Conservation (phyloP, 768 basidiomycete species). For the Pulveroboletus sp. region DNA sequence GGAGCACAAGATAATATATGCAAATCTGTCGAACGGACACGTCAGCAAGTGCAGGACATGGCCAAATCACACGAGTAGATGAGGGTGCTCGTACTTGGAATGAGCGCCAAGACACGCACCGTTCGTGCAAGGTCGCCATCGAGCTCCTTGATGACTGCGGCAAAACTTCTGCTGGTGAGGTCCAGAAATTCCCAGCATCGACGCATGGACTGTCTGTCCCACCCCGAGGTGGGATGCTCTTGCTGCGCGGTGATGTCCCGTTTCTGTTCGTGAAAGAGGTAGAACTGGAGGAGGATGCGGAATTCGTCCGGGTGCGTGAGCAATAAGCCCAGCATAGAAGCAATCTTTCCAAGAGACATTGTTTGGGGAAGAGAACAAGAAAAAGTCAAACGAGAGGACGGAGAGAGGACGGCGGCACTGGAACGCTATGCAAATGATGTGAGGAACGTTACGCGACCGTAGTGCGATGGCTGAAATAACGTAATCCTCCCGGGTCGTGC, state of each 20-base stretch:
- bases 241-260: slow-evolving; percentile 74
- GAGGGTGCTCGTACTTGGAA: not conserved
- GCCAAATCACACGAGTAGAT: not conserved
- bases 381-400: not conserved
- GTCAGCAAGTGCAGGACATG: not conserved
- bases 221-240: slow-evolving; percentile 79
- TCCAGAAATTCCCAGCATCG: slow-evolving; percentile 90
- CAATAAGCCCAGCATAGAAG: slow-evolving; percentile 57
- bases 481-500: not conserved
- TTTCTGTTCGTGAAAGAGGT: slow-evolving; percentile 72
- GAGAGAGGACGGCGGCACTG: not conserved
- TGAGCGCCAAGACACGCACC: slow-evolving; percentile 46
- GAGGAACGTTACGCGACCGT: too few relatives aligned
- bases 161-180: slow-evolving; percentile 82
- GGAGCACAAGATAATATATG: slow-evolving; percentile 90
- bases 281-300: slow-evolving; percentile 76
- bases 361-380: not conserved
- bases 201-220: slow-evolving; percentile 82
- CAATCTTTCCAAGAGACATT: slow-evolving; percentile 47
- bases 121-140: slow-evolving; percentile 92
- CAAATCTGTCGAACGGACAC: slow-evolving; percentile 58
- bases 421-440: not conserved
- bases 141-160: slow-evolving; percentile 91
- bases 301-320: slow-evolving; percentile 83
- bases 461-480: too few relatives aligned